Conservation (phyloP, 768 basidiomycete species). For the Leccinum sublutescens region DNA sequence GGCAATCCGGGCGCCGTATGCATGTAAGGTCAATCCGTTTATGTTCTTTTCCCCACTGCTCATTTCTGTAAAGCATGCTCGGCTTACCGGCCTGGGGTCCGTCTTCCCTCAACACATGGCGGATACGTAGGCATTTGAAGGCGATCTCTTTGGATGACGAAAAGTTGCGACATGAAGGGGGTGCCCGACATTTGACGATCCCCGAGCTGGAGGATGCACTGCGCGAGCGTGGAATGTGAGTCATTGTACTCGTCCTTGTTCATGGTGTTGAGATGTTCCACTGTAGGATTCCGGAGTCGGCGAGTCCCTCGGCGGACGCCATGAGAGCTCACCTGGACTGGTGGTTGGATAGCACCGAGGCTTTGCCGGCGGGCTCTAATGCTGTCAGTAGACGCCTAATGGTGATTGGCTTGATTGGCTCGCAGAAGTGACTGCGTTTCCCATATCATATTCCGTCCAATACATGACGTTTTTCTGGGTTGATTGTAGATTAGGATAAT, state of each 20-base stretch:
- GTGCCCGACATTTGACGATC: conserved; percentile 43
- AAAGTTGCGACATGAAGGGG: conserved; percentile 51
- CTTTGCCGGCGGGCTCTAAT: conserved; percentile 34
- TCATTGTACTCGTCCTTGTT: conserved; percentile 7
- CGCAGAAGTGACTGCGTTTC: conserved; percentile 20
- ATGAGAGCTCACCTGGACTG: conserved; percentile 53
- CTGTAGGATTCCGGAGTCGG: conserved; percentile 36
- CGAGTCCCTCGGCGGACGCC: conserved; percentile 38
- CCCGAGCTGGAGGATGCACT: conserved; percentile 64
- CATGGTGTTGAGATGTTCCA: not conserved
- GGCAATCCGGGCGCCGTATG: conserved; percentile 44
- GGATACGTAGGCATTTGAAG: conserved; percentile 38
- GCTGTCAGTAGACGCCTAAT: conserved; percentile 49
- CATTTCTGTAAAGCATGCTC: conserved; percentile 38
- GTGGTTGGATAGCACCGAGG: conserved; percentile 59
- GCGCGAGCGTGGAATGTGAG: conserved; percentile 77
- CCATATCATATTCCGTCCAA: not conserved
- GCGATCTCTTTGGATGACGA: conserved; percentile 59
- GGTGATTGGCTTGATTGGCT: conserved; percentile 42
- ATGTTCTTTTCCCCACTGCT: not conserved
- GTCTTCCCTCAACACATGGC: conserved; percentile 29
- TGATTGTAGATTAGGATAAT: conserved; percentile 14
- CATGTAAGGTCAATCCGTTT: conserved; percentile 44
- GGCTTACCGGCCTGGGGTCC: conserved; percentile 41
- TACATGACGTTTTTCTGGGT: conserved; percentile 3